Percentiles rank a stretch among this genome's conserved stretches.
Evolutionary conservation across 768 basidiomycete species (phyloP).

Genomic region (Sistotremastrum suecicum): DNA sequence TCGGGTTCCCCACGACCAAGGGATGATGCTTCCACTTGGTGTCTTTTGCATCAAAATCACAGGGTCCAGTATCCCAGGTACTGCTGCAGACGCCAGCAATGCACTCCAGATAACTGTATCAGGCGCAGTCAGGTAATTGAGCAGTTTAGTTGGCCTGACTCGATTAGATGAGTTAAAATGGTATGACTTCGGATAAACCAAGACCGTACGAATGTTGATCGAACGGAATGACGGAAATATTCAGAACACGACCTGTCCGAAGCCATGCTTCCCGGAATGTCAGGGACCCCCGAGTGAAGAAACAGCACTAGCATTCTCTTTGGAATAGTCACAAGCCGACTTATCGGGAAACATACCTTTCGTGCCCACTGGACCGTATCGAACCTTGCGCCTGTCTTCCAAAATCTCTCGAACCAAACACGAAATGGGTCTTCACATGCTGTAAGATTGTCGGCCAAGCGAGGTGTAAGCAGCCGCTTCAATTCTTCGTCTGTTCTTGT

Average conservation of each 20-base stretch:
- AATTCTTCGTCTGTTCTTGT: constrained; percentile 85
- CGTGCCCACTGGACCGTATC: constrained; percentile 81
- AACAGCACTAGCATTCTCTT: constrained; percentile 40
- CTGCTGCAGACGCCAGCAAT: constrained; percentile 79
- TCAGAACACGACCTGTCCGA: constrained; percentile 83
- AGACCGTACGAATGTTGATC: constrained; percentile 67
- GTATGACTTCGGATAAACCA: not conserved
- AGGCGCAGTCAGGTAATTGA: constrained; percentile 95
- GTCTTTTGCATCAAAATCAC: constrained; percentile 92
- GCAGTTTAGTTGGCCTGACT: constrained; percentile 77
- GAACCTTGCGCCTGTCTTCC: constrained; percentile 88
- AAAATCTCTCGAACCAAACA: constrained; percentile 59
- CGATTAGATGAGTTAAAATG: constrained; percentile 8
- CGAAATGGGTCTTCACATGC: constrained; percentile 67
- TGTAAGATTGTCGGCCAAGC: constrained; percentile 70
- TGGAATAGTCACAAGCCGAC: not conserved
- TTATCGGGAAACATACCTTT: constrained; percentile 38
- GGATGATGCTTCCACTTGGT: constrained; percentile 61
- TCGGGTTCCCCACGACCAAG: constrained; percentile 90
- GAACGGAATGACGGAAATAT: constrained; percentile 85
- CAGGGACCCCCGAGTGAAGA: constrained; percentile 86
- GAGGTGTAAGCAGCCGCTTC: constrained; percentile 59
- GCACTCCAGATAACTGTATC: constrained; percentile 79
- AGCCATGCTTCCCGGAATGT: constrained; percentile 94
- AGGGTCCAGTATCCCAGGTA: constrained; percentile 89